Base-by-base conservation (phyloP, 2,329 filamentous ascomycete genomes). In the Ustulina deusta region DNA sequence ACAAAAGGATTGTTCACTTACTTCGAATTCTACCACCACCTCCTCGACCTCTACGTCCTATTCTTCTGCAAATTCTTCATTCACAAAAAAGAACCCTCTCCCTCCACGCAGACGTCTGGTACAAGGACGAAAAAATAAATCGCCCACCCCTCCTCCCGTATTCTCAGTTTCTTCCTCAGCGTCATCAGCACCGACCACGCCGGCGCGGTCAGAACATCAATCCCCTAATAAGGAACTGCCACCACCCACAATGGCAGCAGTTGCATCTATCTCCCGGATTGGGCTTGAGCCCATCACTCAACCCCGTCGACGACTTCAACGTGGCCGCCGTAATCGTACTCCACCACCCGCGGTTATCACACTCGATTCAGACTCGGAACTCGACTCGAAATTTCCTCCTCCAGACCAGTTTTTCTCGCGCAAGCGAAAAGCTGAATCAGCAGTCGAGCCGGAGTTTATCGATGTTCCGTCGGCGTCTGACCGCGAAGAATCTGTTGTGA, bases 161-260 rank as follows among this genome's bases (percentile, higher is more conserved):
- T 78, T 78, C 65, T 79, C 77, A 55, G 68, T 76, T 36, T 73
- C 76, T 3, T 76, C 77, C n/a, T 77, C 76, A 22, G 69, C 75
- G 13, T 73, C 75, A 51, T 78, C 77, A 6, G 63, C 72, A 27
- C 68, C 73, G n/a, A 78, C 74, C n/a, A 75, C 74, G n/a, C 76
- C 73, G 10, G 64, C 66, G 40, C 64, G 60, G 17, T 73, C 72
- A 55, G 58, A 70, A 64, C 61, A 56, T 20, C 55, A 71, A 61
- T 72, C 68, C 20, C 61, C 71, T 34, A 56, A 38, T 5, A 66
- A 69, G 40, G 42, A 49, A 58, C 25, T 32, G n/a, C 38, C 56
- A 25, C 20, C 48, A 22, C 11, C 17, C 3, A 27, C 20, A 49
- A 69, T 65, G 64, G 46, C 54, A 13, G n/a, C 61, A 42, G 38